Percentiles rank a stretch among this genome's conserved stretches.
Conservation (phyloP, 345 rosid genomes). For the Populus alba region DNA sequence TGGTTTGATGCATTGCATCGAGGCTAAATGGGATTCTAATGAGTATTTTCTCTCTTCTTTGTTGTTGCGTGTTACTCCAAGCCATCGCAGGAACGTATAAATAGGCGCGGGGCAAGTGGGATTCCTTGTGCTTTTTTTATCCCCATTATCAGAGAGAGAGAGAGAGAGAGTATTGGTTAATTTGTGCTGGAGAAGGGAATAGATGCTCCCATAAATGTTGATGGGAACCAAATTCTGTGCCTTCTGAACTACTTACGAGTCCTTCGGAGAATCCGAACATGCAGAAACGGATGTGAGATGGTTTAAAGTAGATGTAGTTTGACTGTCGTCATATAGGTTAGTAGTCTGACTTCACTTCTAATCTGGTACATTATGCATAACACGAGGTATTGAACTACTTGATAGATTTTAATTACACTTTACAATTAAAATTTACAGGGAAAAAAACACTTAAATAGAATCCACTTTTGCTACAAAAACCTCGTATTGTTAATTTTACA, state of each 20-base stretch:
- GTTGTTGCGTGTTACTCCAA: not conserved
- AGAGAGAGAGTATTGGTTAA: not conserved
- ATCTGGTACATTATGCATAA: too few relatives aligned
- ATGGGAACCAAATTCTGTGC: not conserved
- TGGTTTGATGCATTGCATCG: not conserved
- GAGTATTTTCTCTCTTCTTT: not conserved
- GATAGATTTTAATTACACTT: too few relatives aligned
- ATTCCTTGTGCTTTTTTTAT: not conserved
- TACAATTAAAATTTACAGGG: too few relatives aligned
- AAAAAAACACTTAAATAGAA: too few relatives aligned
- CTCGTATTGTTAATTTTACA: too few relatives aligned
- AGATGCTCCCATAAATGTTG: slow-evolving; percentile 6
- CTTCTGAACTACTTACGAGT: not conserved
- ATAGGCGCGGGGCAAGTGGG: not conserved
- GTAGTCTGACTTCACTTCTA: not conserved
- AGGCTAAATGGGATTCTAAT: not conserved
- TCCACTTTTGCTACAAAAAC: too few relatives aligned
- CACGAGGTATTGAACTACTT: too few relatives aligned
- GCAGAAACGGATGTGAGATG: not conserved
- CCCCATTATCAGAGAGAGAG: not conserved
- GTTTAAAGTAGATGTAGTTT: not conserved
- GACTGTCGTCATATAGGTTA: not conserved
- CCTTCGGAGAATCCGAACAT: not conserved
- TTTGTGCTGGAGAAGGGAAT: not conserved
- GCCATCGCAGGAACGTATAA: not conserved